Evolutionary conservation across 2,329 filamentous ascomycete genomes (phyloP), one percentile per base, ranked within the genome.

Genomic region (Corinectria fuckeliana): DNA sequence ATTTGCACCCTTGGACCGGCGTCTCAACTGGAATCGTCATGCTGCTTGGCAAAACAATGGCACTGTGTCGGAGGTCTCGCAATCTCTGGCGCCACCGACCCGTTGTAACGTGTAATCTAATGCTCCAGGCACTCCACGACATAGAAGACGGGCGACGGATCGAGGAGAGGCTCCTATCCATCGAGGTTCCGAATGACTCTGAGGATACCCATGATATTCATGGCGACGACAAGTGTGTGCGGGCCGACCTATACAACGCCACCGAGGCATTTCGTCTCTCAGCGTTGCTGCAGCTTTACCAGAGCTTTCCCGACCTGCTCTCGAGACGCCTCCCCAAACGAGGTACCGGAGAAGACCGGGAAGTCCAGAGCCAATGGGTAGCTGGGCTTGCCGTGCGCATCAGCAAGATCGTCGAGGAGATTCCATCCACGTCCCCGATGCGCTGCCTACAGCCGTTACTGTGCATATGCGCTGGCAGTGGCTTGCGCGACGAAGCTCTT

Each of bases 201-300:
- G 53, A 61, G 2, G 18, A 39, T 9, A 3, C 20, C 30, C 63
- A 66, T 4, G 73, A 73, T 5, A 76, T 71, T 3, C n/a, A 13
- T 0, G 73, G 71, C 3, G 73, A 77, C 36, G 51, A 66, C 20
- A 58, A 60, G 28, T 65, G 67, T 2, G 73, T 71, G 0, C 63
- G 64, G 0, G 56, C 64, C 0, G 74, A 79, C 50, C 71, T 79
- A 1, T 68, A 71, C 13, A 61, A 69, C 1, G 75, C 75, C 0
- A 76, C 75, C 2, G 77, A 79, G 42, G 76, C 75, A 0, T 78
- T 77, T 36, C 71, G 74, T 1, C 64, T 79, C 0, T 71, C 73
- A 0, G 73, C 77, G 0, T 57, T 79, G 14, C 63, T 78, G 3
- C 77, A 78, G 32, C 72, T 79, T 1, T 78, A 79, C 61, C 72